Evolutionary conservation across 1,284 basidiomycete genomes (phyloP), one percentile per base, ranked within the genome.

Genomic region (Cutaneotrichosporon dermatis): DNA sequence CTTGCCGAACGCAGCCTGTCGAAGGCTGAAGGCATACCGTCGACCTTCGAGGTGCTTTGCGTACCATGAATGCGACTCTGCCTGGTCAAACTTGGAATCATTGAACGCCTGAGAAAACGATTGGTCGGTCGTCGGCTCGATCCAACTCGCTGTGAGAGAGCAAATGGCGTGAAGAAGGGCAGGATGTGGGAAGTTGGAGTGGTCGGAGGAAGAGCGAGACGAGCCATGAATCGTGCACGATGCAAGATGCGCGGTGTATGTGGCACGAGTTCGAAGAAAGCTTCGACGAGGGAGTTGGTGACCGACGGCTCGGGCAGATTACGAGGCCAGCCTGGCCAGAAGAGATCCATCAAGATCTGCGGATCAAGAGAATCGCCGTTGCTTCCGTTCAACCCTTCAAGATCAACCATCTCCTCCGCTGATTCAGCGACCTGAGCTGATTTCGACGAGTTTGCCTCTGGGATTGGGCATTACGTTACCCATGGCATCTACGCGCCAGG

Each of bases 161-260:
- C 79, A 79, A 25, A 82, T 75, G 44, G 77, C 72, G 63, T 81
- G 80, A 3, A 82, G 67, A 9, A 82, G 66, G 1, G 76, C 66
- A 1, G 74, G 67, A 60, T 80, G 79, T 3, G 80, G 80, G 64
- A 81, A 81, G 25, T 75, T 72, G 10, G 67, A 58, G 58, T 80
- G 77, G 77, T 76, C 1, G 80, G 80, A 0, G 80, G 79, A 8
- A 81, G 74, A 13, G 74, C 68, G 65, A 82, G 69, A 4, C 78
- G 72, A 2, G 76, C 57, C 50, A 79, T 69, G 67, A 82, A 79
- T 2, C 74, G 69, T 1, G 66, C 64, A 6, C 71, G 69, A 62
- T 79, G 74, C 42, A 81, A 63, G 13, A 80, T 63, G 15, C 75
- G 69, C 4, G 72, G 70, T 33, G 77, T 66, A 54, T 70, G 70